phyloP scores from a whole-genome alignment of 2,329 filamentous ascomycete genomes.

The Dactylellina sp. region DNA sequence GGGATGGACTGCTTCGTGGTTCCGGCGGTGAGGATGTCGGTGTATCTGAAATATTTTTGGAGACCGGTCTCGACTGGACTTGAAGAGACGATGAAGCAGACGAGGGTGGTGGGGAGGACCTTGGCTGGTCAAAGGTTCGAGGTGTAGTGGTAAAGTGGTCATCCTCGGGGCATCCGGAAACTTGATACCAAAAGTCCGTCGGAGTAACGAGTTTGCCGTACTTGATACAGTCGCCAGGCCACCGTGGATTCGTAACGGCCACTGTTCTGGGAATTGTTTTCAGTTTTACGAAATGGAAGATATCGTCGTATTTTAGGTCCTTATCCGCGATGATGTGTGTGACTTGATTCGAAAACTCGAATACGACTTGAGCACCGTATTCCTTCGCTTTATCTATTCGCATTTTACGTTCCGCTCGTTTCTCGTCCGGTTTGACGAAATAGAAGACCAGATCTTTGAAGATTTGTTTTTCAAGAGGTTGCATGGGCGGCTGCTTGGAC shows the following conservation, averaged over 20 bases:
- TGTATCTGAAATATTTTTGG: slow-evolving; percentile 21
- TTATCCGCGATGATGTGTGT: slow-evolving; percentile 86
- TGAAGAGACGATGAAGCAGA: slow-evolving; percentile 33
- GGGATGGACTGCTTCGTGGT: slow-evolving; percentile 1
- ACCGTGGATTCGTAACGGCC: slow-evolving; percentile 75
- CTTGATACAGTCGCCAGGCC: slow-evolving; percentile 75
- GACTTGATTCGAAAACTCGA: slow-evolving; percentile 68
- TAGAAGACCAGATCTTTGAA: slow-evolving; percentile 58
- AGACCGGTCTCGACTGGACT: slow-evolving; percentile 32
- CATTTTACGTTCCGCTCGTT: slow-evolving; percentile 73
- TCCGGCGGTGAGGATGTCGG: slow-evolving; percentile 20
- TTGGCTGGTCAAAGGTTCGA: neutral
- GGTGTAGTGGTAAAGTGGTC: slow-evolving; percentile 33
- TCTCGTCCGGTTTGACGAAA: slow-evolving; percentile 79
- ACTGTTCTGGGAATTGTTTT: slow-evolving; percentile 67
- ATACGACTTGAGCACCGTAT: slow-evolving; percentile 79
- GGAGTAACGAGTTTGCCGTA: slow-evolving; percentile 72
- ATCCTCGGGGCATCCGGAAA: slow-evolving; percentile 67
- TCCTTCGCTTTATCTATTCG: slow-evolving; percentile 81
- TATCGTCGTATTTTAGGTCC: slow-evolving; percentile 72
- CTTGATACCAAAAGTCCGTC: slow-evolving; percentile 71
- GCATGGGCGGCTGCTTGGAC: slow-evolving; percentile 16
- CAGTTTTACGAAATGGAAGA: slow-evolving; percentile 70
- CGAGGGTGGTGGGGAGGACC: slow-evolving; percentile 1
- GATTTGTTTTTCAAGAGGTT: slow-evolving; percentile 45